Conservation (phyloP, 768 basidiomycete species). For the Mycena latifolia region DNA sequence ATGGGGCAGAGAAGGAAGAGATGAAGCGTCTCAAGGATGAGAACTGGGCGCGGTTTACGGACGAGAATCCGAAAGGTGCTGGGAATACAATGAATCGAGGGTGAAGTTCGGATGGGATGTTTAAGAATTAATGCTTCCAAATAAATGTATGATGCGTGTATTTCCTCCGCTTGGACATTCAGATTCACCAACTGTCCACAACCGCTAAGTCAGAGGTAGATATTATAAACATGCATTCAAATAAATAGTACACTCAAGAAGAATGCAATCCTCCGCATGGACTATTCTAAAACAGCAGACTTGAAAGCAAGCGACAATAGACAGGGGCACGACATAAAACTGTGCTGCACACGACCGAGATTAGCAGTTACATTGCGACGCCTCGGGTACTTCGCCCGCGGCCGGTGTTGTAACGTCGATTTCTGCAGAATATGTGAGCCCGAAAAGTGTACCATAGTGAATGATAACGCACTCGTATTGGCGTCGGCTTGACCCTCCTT, state of each 20-base stretch:
- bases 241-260: constrained; percentile 30
- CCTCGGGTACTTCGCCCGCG: constrained; percentile 81
- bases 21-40: constrained; percentile 88
- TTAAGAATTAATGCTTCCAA: too few species aligned
- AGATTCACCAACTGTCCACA: too few species aligned
- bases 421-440: constrained; percentile 61
- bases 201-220: constrained; percentile 7
- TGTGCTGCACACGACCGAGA: constrained; percentile 20
- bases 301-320: constrained; percentile 31
- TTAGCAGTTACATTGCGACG: constrained; percentile 88
- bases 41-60: constrained; percentile 91
- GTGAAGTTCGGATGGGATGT: constrained; percentile 47
- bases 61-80: constrained; percentile 88
- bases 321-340: constrained; percentile 11
- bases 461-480: constrained; percentile 61
- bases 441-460: constrained; percentile 1
- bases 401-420: constrained; percentile 90
- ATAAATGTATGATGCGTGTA: constrained; percentile 25
- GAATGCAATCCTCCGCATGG: constrained; percentile 30
- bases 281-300: constrained; percentile 28
- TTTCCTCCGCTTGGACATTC: background rate
- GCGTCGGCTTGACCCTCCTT: constrained; percentile 75
- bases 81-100: constrained; percentile 98
- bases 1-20: constrained; percentile 78
- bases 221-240: constrained; percentile 36